These are phyloP conservation scores for Fusarium floridanum DNA, from an alignment of 2,329 filamentous ascomycete genomes.

Conservation along the genomic window DNA sequence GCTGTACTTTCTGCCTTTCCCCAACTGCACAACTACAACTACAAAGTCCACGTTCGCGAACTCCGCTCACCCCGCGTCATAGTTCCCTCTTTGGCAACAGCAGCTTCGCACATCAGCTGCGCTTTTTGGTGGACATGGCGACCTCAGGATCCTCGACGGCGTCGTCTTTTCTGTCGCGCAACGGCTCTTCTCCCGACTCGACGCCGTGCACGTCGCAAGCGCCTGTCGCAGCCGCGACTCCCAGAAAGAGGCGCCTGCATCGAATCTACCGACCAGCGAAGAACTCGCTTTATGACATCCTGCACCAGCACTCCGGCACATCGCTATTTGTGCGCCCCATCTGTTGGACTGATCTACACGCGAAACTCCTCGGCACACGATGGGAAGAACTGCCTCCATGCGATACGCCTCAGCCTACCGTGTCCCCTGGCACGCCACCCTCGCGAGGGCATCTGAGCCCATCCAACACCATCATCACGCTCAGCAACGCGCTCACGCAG, in stretches of 20 bases:
- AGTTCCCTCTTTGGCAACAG: constrained; percentile 43
- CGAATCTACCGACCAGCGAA: constrained; percentile 57
- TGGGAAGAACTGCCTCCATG: constrained; percentile 60
- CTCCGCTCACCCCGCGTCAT: constrained; percentile 27
- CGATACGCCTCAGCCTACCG: constrained; percentile 56
- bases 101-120: constrained; percentile 49
- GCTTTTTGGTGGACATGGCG: constrained; percentile 47
- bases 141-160: constrained; percentile 31
- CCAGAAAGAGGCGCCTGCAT: constrained; percentile 45
- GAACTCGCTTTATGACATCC: constrained; percentile 65
- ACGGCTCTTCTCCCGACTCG: constrained; percentile 30
- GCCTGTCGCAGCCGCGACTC: constrained; percentile 27
- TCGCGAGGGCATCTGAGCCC: constrained; percentile 54
- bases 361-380: constrained; percentile 59
- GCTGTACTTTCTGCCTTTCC: background rate
- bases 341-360: constrained; percentile 68
- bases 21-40: constrained; percentile 13
- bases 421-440: constrained; percentile 50
- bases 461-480: constrained; percentile 56
- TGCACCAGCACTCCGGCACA: constrained; percentile 61
- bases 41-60: constrained; percentile 1
- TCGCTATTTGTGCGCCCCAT: constrained; percentile 66
- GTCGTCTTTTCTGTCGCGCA: constrained; percentile 24
- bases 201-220: constrained; percentile 46
- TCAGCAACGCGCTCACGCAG: constrained; percentile 60